Percentiles rank a stretch among this genome's conserved stretches.
Conservation (phyloP, 495 filamentous ascomycete genomes). For the Cudoniella acicularis region DNA sequence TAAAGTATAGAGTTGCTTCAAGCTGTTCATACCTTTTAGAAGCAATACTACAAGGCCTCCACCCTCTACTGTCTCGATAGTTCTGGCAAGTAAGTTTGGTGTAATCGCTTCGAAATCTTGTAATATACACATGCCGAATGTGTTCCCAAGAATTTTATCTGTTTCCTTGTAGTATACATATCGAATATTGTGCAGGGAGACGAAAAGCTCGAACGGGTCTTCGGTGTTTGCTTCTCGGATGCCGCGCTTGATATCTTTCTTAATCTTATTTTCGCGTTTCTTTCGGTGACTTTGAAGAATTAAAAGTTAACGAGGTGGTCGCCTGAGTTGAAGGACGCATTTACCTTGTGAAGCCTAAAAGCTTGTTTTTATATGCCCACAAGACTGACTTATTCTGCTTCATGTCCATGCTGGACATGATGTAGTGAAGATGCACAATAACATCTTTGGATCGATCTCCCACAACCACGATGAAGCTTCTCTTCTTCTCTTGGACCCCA, state of each 20-base stretch:
- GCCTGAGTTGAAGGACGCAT: neutral
- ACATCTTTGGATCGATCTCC: constrained; percentile 96
- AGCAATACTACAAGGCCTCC: constrained; percentile 88
- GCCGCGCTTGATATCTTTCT: constrained; percentile 95
- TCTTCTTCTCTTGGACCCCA: constrained; percentile 93
- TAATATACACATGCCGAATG: constrained; percentile 96
- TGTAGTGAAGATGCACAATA: constrained; percentile 92
- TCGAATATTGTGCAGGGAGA: constrained; percentile 92
- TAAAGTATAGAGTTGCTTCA: constrained; percentile 96
- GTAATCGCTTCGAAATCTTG: constrained; percentile 99
- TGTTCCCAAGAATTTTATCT: constrained; percentile 98
- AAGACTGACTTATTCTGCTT: constrained; percentile 96
- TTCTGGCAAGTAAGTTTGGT: constrained; percentile 89
- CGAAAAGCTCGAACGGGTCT: constrained; percentile 97
- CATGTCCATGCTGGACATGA: constrained; percentile 83
- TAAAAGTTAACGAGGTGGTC: constrained; percentile 3
- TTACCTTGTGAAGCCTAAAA: constrained; percentile 80
- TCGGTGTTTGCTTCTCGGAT: constrained; percentile 92
- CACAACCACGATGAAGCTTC: constrained; percentile 95
- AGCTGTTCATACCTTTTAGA: constrained; percentile 91
- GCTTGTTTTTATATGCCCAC: constrained; percentile 99
- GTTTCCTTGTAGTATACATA: constrained; percentile 99
- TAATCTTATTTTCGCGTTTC: constrained; percentile 97
- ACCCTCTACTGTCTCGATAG: constrained; percentile 96
- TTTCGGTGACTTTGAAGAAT: constrained; percentile 70